Evolutionary conservation across 768 basidiomycete species (phyloP).

Genomic region (Candolleomyces aberdarensis): DNA sequence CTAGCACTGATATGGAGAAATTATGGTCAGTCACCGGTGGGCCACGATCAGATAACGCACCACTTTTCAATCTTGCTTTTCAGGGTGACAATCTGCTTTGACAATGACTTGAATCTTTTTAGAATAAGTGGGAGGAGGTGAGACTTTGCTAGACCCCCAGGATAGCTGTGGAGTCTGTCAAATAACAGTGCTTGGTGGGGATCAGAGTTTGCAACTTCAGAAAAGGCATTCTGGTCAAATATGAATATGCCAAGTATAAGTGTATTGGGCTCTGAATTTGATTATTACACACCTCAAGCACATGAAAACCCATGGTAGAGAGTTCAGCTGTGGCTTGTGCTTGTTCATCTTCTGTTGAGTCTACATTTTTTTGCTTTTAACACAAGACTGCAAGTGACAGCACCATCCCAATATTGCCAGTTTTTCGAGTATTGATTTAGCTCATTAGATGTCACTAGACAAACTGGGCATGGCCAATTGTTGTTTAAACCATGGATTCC

Average conservation of each 20-base stretch:
- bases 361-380: neutral
- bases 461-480: slow-evolving; percentile 34
- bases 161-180: slow-evolving; percentile 35
- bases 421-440: slow-evolving; percentile 17
- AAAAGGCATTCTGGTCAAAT: slow-evolving; percentile 37
- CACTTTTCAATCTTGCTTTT: neutral
- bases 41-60: neutral
- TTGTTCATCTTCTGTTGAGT: neutral
- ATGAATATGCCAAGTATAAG: too few relatives aligned
- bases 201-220: slow-evolving; percentile 31
- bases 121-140: slow-evolving; percentile 25
- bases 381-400: neutral
- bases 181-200: slow-evolving; percentile 31
- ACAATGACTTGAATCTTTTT: neutral
- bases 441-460: slow-evolving; percentile 23
- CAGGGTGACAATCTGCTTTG: neutral
- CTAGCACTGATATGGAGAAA: neutral
- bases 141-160: slow-evolving; percentile 28
- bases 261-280: too few relatives aligned
- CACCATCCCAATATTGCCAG: slow-evolving; percentile 10
- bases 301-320: slow-evolving; percentile 13
- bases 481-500: slow-evolving; percentile 25
- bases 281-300: slow-evolving; percentile 15
- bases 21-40: too few relatives aligned
- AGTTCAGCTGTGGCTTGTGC: neutral